Percentiles rank a stretch among this genome's conserved stretches.
phyloP scores from a whole-genome alignment of 306 rosid genomes.

The Fragaria vesca region DNA sequence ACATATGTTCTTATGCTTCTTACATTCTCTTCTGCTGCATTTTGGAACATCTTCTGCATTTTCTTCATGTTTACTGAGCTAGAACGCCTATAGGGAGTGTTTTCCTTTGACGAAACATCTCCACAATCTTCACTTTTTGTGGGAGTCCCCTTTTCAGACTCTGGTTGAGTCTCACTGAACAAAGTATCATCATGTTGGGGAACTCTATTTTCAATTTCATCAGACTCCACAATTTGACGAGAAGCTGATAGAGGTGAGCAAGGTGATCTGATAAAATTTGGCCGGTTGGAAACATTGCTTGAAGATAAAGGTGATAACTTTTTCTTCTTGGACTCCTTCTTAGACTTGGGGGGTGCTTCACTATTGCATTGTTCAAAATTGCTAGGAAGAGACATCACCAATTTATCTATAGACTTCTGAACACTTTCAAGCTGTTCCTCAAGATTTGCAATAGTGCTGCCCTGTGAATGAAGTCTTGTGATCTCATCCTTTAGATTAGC shows the following conservation, averaged over 20 bases:
- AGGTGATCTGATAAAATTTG: constrained; percentile 73
- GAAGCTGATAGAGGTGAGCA: constrained; percentile 88
- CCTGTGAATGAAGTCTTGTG: constrained; percentile 95
- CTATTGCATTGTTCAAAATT: constrained; percentile 48
- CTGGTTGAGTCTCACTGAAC: constrained; percentile 50
- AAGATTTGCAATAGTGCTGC: constrained; percentile 92
- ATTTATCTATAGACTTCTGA: constrained; percentile 94
- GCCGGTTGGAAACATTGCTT: constrained; percentile 59
- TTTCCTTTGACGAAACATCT: constrained; percentile 83
- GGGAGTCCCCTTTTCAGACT: constrained; percentile 87
- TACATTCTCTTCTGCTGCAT: constrained; percentile 99
- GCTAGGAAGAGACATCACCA: constrained; percentile 97
- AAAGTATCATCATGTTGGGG: constrained; percentile 61
- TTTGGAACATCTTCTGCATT: constrained; percentile 99
- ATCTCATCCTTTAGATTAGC: constrained; percentile 98
- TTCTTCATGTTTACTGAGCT: constrained; percentile 99
- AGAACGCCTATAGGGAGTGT: constrained; percentile 68
- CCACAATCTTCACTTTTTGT: constrained; percentile 87
- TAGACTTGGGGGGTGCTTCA: constrained; percentile 67
- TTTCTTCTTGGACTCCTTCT: constrained; percentile 70
- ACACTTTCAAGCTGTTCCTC: constrained; percentile 99
- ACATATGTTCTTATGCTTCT: constrained; percentile 96
- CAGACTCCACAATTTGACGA: constrained; percentile 63
- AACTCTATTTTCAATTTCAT: constrained; percentile 74
- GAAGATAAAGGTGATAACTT: constrained; percentile 79